Conservation (phyloP, 2,329 filamentous ascomycete genomes). For the Exophiala dermatitidis region DNA sequence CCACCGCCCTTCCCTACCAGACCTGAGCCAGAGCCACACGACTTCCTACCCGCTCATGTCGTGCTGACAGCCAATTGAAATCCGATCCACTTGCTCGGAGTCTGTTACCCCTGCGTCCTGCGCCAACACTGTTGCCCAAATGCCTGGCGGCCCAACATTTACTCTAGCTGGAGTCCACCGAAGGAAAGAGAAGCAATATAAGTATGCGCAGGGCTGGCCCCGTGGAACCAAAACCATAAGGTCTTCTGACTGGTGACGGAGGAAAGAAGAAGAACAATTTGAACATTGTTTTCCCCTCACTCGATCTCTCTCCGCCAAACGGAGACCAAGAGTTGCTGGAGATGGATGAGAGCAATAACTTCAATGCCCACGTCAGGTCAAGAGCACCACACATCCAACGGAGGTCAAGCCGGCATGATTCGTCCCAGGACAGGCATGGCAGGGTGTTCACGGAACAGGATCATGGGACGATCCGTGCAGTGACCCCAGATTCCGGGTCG, state of each 20-base stretch:
- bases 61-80: neutral
- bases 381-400: conserved; percentile 16
- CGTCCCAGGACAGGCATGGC: conserved; percentile 24
- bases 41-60: neutral
- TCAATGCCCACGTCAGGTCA: conserved; percentile 10
- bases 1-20: neutral
- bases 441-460: conserved; percentile 36
- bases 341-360: conserved; percentile 8
- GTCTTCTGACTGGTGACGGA: conserved; percentile 4
- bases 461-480: conserved; percentile 40
- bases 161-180: conserved; percentile 10
- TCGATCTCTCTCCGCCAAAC: neutral
- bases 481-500: conserved; percentile 39
- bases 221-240: neutral
- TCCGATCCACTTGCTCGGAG: neutral
- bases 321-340: conserved; percentile 9
- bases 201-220: conserved; percentile 4
- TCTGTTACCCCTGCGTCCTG: neutral
- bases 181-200: conserved; percentile 11
- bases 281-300: neutral
- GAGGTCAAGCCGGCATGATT: conserved; percentile 14
- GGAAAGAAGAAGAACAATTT: neutral
- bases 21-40: neutral
- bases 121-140: conserved; percentile 10
- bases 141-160: conserved; percentile 11